These are phyloP conservation scores for Pythium grandisporangium DNA, from an alignment of 352 stramenopile genomes.

Conservation along the genomic window DNA sequence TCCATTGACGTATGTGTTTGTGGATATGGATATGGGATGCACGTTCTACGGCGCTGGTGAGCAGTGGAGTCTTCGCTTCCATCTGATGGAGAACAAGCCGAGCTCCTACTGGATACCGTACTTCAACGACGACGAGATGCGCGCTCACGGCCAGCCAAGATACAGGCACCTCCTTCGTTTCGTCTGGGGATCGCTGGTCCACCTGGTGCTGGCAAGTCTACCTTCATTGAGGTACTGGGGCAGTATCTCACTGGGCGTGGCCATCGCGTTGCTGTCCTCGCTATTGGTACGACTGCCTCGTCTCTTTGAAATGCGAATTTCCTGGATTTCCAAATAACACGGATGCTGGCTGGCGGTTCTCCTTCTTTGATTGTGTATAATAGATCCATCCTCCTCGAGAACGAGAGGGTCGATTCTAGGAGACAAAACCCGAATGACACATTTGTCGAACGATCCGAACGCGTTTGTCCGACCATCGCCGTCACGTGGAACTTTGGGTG, in stretches of 20 bases:
- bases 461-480: slow-evolving; percentile 92
- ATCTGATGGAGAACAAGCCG: slow-evolving; percentile 69
- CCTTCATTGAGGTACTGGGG: slow-evolving; percentile 95
- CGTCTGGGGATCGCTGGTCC: slow-evolving; percentile 88
- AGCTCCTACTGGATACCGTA: slow-evolving; percentile 81
- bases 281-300: slow-evolving; percentile 46
- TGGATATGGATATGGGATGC: no score
- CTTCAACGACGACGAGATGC: slow-evolving; percentile 44
- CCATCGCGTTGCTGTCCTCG: slow-evolving; percentile 91
- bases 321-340: no score
- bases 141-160: slow-evolving; percentile 15
- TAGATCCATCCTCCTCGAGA: slow-evolving; percentile 92
- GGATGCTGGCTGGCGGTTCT: not conserved
- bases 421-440: slow-evolving; percentile 97
- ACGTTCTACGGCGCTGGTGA: no score
- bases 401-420: slow-evolving; percentile 96
- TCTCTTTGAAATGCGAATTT: not conserved
- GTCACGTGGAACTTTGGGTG: slow-evolving; percentile 72
- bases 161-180: slow-evolving; percentile 41
- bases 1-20: not conserved
- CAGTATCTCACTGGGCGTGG: slow-evolving; percentile 71
- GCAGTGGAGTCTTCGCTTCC: slow-evolving; percentile 76
- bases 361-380: not conserved
- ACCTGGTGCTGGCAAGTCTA: slow-evolving; percentile 95
- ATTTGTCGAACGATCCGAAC: slow-evolving; percentile 88